Conservation (phyloP, 176 grass and related monocot genomes). For the Secale cereale region DNA sequence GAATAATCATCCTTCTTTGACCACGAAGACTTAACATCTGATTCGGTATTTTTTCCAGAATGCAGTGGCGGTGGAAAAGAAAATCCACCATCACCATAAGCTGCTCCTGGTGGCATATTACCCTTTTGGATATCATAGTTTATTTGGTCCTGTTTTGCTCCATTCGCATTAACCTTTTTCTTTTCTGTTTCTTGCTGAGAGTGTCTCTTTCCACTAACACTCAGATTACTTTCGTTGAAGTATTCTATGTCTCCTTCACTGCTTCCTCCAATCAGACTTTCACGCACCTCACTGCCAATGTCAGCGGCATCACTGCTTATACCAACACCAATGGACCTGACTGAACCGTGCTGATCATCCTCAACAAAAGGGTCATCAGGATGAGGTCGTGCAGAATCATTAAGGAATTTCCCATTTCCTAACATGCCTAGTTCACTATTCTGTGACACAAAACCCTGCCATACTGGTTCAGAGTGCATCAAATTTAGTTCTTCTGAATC, state of each 20-base stretch:
- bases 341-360: slow-evolving; percentile 96
- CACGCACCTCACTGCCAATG: slow-evolving; percentile 92
- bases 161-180: slow-evolving; percentile 47
- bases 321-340: slow-evolving; percentile 94
- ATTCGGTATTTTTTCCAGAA: slow-evolving; percentile 42
- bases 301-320: slow-evolving; percentile 96
- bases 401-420: slow-evolving; percentile 67
- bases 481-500: slow-evolving; percentile 93
- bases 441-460: slow-evolving; percentile 95
- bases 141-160: slow-evolving; percentile 41
- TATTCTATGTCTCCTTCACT: slow-evolving; percentile 92
- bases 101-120: slow-evolving; percentile 37
- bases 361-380: slow-evolving; percentile 88
- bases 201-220: slow-evolving; percentile 53
- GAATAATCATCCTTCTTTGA: slow-evolving; percentile 60
- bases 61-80: slow-evolving; percentile 75
- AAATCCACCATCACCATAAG: slow-evolving; percentile 55
- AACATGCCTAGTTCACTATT: slow-evolving; percentile 79
- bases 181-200: slow-evolving; percentile 51
- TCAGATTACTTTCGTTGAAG: slow-evolving; percentile 60
- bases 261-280: slow-evolving; percentile 95
- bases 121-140: slow-evolving; percentile 39
- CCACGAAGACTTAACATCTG: slow-evolving; percentile 59
- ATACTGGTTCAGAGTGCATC: slow-evolving; percentile 92
- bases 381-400: slow-evolving; percentile 46